Evolutionary conservation across 192 early-diverging fungal genomes (phyloP).

Genomic region (Lunasporangiospora selenospora): DNA sequence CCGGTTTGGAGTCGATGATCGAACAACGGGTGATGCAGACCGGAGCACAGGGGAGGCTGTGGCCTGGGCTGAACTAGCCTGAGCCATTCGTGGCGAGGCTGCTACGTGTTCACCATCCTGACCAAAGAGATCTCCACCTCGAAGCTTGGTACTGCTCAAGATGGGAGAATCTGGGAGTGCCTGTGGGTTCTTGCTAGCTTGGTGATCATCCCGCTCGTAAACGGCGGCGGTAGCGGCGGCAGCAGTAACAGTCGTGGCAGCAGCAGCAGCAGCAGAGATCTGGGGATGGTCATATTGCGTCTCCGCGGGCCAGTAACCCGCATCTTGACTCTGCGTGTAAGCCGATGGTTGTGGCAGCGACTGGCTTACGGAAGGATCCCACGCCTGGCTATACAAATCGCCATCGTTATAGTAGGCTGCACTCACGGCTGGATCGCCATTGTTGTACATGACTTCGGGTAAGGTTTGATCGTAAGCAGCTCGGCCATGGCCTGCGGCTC

Average conservation of each 20-base stretch:
- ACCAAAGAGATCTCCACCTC: conserved; percentile 16
- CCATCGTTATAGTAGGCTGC: conserved; percentile 21
- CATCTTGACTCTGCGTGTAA: too few species aligned
- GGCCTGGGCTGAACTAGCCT: background rate
- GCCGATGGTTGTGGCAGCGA: too few species aligned
- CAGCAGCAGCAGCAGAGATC: too few species aligned
- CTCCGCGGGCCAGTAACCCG: too few species aligned
- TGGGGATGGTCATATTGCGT: too few species aligned
- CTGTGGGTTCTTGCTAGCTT: conserved; percentile 2
- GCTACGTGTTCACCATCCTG: background rate
- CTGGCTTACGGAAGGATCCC: too few species aligned
- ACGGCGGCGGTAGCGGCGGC: too few species aligned
- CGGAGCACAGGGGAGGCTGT: background rate
- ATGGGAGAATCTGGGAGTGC: conserved; percentile 22
- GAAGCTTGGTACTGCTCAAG: background rate
- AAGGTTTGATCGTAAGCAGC: conserved; percentile 25
- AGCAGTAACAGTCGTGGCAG: too few species aligned
- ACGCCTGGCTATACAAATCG: conserved; percentile 3
- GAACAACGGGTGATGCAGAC: background rate
- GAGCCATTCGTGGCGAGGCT: background rate
- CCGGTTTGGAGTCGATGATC: background rate
- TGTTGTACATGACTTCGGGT: conserved; percentile 31
- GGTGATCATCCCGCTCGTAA: background rate
- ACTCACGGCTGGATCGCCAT: conserved; percentile 1
- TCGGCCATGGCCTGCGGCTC: background rate